Evolutionary conservation across 768 basidiomycete genomes (phyloP), one percentile per base, ranked within the genome.

Genomic region (Agaricus bisporus): DNA sequence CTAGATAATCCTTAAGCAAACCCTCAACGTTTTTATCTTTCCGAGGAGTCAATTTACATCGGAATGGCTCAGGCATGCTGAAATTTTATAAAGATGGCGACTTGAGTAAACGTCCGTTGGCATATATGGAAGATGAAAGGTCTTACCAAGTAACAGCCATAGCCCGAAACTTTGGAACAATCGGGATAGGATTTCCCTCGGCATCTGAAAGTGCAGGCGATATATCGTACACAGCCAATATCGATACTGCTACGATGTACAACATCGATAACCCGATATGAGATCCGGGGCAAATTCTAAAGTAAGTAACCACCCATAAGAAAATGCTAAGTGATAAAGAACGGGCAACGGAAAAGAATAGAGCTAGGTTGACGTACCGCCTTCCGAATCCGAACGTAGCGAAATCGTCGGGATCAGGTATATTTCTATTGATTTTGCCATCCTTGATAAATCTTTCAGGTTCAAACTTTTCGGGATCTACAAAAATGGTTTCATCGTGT

Each of bases 161-260:
- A 15, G 44, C 38, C n/a, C 14, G n/a, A 41, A 56, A 68, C 14
- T 64, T 55, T 22, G 60, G 52, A 14, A 49, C 56, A 3, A 63
- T 61, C 39, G 64, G 61, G n/a, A 66, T 49, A 3, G 56, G 22
- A 14, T 62, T 60, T 29, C 66, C 64, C 52, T 62, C 55, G 22
- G 61, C 63, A 51, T 66, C 63, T n/a, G n/a, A n/a, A 2, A 63
- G 60, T 10, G 61, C 60, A 28, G 62, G 63, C 14, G 56, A 59
- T 12, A 65, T 56, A 44, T 63, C 56, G 32, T 59, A 60, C 9
- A 54, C 38, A 10, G 59, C 18, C 20, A 62, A 32, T 15, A 62
- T 54, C 1, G 59, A 60, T 2, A 51, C 55, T 5, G 58, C 60
- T 15, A 45, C 41, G 46, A 60, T 59, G 50, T 51, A 62, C 25